A percentile compares a stretch with the other conserved stretches of the same genome.
These are phyloP conservation scores for Pneumocystis jirovecii DNA, from an alignment of 1,139 yeast genomes.

Conservation along the genomic window DNA sequence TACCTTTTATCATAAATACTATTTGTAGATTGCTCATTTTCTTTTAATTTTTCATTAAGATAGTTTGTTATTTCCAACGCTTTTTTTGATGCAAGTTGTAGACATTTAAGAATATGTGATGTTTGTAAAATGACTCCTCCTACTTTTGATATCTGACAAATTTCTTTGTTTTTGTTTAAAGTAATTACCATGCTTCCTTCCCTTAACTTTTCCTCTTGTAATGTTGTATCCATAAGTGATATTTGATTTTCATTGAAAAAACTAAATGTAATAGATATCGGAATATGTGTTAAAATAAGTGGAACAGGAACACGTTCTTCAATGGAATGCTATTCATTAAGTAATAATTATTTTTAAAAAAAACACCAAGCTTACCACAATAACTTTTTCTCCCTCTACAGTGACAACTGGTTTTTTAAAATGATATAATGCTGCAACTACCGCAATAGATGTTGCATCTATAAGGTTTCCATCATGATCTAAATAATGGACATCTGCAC, in stretches of 20 bases:
- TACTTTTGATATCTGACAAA: slow-evolving; percentile 76
- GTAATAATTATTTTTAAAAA: not conserved
- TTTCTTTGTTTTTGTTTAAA: slow-evolving; percentile 72
- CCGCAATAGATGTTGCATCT: slow-evolving; percentile 83
- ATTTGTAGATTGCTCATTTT: slow-evolving; percentile 31
- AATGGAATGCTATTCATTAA: slow-evolving; percentile 28
- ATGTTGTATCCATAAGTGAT: slow-evolving; percentile 60
- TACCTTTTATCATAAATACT: not conserved
- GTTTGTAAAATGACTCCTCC: slow-evolving; percentile 87
- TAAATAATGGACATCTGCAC: slow-evolving; percentile 79
- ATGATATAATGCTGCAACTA: slow-evolving; percentile 70
- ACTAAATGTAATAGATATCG: slow-evolving; percentile 80
- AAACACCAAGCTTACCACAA: slow-evolving; percentile 23
- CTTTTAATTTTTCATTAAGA: slow-evolving; percentile 42
- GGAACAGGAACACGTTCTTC: slow-evolving; percentile 81
- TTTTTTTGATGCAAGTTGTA: slow-evolving; percentile 47
- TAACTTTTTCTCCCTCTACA: slow-evolving; percentile 46
- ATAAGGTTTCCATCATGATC: slow-evolving; percentile 86
- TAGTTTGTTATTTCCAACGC: slow-evolving; percentile 52
- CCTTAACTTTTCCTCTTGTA: slow-evolving; percentile 60
- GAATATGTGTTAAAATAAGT: slow-evolving; percentile 71
- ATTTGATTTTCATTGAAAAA: slow-evolving; percentile 38
- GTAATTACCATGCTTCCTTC: slow-evolving; percentile 76
- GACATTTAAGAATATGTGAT: slow-evolving; percentile 48
- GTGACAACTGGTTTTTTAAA: slow-evolving; percentile 73